phyloP scores from a whole-genome alignment of 75 land plant genomes.

The Selaginella moellendorffii region DNA sequence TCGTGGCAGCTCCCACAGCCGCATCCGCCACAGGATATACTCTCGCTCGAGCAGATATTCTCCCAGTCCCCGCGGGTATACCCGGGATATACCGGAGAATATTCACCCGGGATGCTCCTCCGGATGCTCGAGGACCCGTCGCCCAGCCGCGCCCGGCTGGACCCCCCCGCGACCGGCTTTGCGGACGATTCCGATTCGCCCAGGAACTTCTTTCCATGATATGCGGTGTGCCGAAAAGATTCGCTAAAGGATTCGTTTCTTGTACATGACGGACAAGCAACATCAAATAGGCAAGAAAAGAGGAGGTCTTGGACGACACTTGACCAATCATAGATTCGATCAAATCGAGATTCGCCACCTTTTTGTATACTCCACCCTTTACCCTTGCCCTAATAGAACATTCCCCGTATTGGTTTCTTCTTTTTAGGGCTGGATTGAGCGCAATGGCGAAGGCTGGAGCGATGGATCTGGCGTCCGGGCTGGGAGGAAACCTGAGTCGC shows the following conservation, averaged over 20 bases:
- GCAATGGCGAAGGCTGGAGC: too few species aligned
- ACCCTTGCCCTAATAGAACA: too few species aligned
- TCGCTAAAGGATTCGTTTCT: too few species aligned
- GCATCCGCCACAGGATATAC: not conserved
- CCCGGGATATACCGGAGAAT: not conserved
- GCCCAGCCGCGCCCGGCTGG: not conserved
- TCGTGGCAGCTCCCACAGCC: not conserved
- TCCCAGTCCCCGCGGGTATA: not conserved
- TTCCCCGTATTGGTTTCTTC: too few species aligned
- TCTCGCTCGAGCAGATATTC: not conserved
- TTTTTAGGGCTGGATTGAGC: too few species aligned
- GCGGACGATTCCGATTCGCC: not conserved
- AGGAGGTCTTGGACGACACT: too few species aligned
- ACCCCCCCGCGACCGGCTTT: not conserved
- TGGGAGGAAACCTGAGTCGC: not conserved
- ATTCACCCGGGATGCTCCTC: not conserved
- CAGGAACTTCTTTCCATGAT: not conserved
- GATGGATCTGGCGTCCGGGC: slow-evolving; percentile 3
- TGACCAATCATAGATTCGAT: too few species aligned
- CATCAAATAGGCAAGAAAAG: too few species aligned
- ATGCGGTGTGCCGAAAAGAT: too few species aligned
- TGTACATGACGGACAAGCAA: too few species aligned
- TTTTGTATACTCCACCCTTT: too few species aligned
- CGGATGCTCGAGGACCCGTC: not conserved
- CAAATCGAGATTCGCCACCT: too few species aligned